Base-by-base conservation (phyloP, 2,329 filamentous ascomycete genomes). In the Annulohypoxylon truncatum region DNA sequence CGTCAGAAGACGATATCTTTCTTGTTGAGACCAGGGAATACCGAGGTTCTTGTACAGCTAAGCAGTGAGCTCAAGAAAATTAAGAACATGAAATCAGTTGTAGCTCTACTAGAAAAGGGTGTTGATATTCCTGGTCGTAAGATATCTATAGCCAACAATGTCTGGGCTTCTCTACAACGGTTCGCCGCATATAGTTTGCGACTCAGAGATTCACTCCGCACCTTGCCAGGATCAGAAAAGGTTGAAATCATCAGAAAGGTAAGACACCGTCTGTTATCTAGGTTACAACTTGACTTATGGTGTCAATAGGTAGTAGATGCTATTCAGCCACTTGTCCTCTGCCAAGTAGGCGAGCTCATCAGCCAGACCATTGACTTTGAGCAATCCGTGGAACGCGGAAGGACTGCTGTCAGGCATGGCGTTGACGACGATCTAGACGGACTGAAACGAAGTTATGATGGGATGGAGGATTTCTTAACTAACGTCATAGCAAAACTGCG, bases 361-460 rank as follows among this genome's bases (percentile, higher is more conserved):
- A 87, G 87, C 42, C 86, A 90, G 57, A 91, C 89, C 12, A 86
- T 97, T 51, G 93, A 97, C 75, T 94, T 97, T 71, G 87, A 94
- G 29, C 85, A 88, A 63, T 95, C 93, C 0, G 88, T 88, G 60
- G 84, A 89, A 50, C 87, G 91, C 68, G 87, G 88, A 60, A 89
- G 92, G 22, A 92, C 91, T 1, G 89, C 93, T 2, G 89, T 99
- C 10, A 87, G 87, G 52, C 79, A 85, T 18, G 92, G 93, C 0
- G 80, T 97, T 12, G 90, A 96, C 74, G 78, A 83, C 26, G 85
- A 91, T 42, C 85, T 99, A 0, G 96, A 99, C 74, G 83, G 87
- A 20, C 83, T 95, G 71, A 97, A 94, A 76, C 85, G 88, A 65
- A 88, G 83, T 1, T 97, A 97, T 68, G 89, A 92, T 70, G 92